A percentile compares a stretch with the other conserved stretches of the same genome.
phyloP scores from a whole-genome alignment of 1,139 yeast genomes.

The Geotrichum reessii region DNA sequence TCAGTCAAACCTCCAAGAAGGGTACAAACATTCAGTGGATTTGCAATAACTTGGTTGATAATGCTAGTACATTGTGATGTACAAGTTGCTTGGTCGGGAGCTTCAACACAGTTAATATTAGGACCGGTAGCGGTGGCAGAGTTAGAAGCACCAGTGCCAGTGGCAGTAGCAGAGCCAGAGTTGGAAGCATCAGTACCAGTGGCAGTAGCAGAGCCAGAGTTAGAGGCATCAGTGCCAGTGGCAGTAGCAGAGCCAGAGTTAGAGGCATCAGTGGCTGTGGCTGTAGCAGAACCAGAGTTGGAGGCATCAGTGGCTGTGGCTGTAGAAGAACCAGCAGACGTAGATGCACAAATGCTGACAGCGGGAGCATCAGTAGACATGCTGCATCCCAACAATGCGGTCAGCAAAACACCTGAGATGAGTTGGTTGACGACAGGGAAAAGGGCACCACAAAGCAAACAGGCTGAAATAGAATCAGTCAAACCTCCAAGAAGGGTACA shows the following conservation, averaged over 20 bases:
- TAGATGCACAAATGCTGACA: not conserved
- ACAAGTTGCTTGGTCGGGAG: too few relatives aligned
- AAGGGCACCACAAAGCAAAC: constrained; percentile 55
- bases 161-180: too few relatives aligned
- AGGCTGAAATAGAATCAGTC: constrained; percentile 20
- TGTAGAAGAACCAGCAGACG: not conserved
- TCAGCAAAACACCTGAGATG: not conserved
- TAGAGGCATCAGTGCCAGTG: not conserved
- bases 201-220: not conserved
- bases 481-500: constrained; percentile 10
- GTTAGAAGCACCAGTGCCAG: not conserved
- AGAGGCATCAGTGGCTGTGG: not conserved
- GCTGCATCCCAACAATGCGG: constrained; percentile 1
- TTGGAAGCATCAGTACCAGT: not conserved
- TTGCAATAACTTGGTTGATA: too few relatives aligned
- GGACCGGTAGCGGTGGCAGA: not conserved
- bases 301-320: not conserved
- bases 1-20: constrained; percentile 15
- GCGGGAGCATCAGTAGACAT: not conserved
- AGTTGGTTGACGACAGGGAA: constrained; percentile 1
- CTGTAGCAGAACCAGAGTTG: not conserved
- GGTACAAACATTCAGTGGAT: constrained; percentile 1
- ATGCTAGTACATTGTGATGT: too few relatives aligned
- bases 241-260: not conserved
- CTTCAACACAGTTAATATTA: not conserved